Base-by-base conservation (phyloP, 371 early-diverging fungal genomes). In the Blyttiomyces sp. region DNA sequence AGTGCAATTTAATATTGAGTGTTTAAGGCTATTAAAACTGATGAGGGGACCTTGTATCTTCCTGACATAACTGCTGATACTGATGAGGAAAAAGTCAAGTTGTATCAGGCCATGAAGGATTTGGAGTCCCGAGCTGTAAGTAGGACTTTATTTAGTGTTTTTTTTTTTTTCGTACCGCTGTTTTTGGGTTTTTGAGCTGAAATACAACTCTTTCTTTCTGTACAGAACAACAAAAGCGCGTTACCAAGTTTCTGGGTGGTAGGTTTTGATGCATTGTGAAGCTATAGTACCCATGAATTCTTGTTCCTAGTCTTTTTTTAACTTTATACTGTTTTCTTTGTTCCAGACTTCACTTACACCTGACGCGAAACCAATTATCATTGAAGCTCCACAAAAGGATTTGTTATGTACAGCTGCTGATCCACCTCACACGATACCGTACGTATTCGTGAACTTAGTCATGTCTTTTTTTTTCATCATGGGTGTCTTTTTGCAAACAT, bases 191-290 rank as follows among this genome's bases (percentile, higher is more conserved):
- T n/a, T n/a, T n/a, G n/a, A n/a, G n/a, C 24, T 7, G 49, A 67
- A 45, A 33, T 26, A n/a, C 32, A 16, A 13, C 30, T 32, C n/a
- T 4, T 48, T 59, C 24, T 32, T 19, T n/a, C 17, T 42, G 43
- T 56, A 17, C 23, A 48, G 30, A 74, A 72, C 16, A 67, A 79
- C 19, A 88, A 87, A 54, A 71, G 82, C 5, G 80, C 75, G 27
- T 63, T 90, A 26, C 86, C 86, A 5, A 87, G 86, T 56, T 91
- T 90, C 63, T 91, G 92, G 92, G 72, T 90, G 75, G 90, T 88
- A 81, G 61, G 75, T 63, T 2, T 35, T n/a, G 4, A n/a, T n/a
- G n/a, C n/a, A n/a, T n/a, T n/a, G n/a, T n/a, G n/a, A n/a, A n/a
- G n/a, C n/a, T n/a, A n/a, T n/a, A n/a, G n/a, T n/a, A n/a, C n/a